Percentiles rank a stretch among this genome's conserved stretches.
These are phyloP conservation scores for Phytophthora constricta DNA, from an alignment of 352 stramenopile genomes.

Conservation along the genomic window DNA sequence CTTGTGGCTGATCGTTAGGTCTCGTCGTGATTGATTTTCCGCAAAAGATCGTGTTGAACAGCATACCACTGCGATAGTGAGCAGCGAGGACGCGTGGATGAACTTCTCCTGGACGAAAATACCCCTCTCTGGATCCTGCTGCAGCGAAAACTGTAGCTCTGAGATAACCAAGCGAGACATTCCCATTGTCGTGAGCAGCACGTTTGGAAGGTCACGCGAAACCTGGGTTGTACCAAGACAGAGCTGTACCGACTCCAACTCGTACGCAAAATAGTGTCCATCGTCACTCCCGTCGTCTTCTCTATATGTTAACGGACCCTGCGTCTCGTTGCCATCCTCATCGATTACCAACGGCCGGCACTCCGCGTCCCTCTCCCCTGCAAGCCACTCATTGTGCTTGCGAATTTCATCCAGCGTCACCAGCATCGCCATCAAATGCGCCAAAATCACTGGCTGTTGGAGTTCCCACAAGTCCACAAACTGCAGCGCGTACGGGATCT, in stretches of 20 bases:
- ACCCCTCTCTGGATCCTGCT: conserved; percentile 27
- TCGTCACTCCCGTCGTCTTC: conserved; percentile 25
- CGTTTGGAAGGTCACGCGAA: conserved; percentile 22
- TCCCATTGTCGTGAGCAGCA: conserved; percentile 23
- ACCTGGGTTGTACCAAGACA: conserved; percentile 35
- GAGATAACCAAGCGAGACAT: conserved; percentile 25
- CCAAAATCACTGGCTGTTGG: conserved; percentile 21
- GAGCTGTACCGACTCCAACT: conserved; percentile 40
- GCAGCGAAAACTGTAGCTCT: conserved; percentile 36
- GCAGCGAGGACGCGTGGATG: conserved; percentile 14
- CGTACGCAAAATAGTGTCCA: conserved; percentile 42
- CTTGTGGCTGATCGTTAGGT: conserved; percentile 16
- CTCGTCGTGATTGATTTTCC: conserved; percentile 21
- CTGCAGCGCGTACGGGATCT: conserved; percentile 33
- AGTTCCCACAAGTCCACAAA: conserved; percentile 33
- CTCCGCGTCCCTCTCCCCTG: background rate
- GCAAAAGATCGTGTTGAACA: conserved; percentile 37
- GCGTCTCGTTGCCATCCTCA: conserved; percentile 12
- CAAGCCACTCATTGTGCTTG: conserved; percentile 22
- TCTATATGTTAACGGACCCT: background rate
- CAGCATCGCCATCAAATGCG: conserved; percentile 32
- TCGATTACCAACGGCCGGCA: conserved; percentile 6
- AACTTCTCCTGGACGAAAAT: conserved; percentile 7
- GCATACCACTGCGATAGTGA: conserved; percentile 21
- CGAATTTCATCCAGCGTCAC: conserved; percentile 33